Conservation (phyloP, 148 eudicot genomes). For the Camellia japonica region DNA sequence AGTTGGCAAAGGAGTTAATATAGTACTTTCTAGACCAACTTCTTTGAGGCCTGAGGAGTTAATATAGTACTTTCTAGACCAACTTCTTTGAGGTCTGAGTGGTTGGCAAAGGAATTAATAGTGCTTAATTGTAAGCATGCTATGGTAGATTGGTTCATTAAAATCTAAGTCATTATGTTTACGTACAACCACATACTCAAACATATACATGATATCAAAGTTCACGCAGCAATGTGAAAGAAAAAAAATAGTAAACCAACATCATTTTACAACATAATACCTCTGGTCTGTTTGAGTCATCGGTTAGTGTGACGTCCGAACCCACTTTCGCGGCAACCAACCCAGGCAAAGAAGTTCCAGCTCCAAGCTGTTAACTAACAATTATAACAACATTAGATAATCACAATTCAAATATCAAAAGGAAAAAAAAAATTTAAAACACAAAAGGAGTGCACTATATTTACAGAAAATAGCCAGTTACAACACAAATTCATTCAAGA, state of each 20-base stretch:
- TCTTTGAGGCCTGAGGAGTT: neutral
- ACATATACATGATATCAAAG: neutral
- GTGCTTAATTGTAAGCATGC: neutral
- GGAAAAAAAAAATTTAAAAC: neutral
- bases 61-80: neutral
- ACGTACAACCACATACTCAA: neutral
- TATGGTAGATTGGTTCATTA: neutral
- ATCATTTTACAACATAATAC: slow-evolving; percentile 25
- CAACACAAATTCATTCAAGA: neutral
- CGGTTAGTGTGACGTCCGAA: slow-evolving; percentile 80
- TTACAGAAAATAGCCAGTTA: neutral
- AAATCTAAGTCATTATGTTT: neutral
- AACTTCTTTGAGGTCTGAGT: neutral
- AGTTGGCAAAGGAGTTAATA: too few relatives aligned
- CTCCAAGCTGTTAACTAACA: slow-evolving; percentile 64
- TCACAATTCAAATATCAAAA: neutral
- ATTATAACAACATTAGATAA: neutral
- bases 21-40: neutral
- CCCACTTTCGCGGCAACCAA: slow-evolving; percentile 93
- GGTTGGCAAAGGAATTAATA: neutral
- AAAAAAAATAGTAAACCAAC: neutral
- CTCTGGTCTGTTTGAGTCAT: slow-evolving; percentile 59
- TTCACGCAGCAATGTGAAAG: neutral
- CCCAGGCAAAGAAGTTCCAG: slow-evolving; percentile 96
- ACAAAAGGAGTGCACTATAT: neutral